phyloP scores from a whole-genome alignment of 164 flowering plant genomes.

The Brasenia schreberi region DNA sequence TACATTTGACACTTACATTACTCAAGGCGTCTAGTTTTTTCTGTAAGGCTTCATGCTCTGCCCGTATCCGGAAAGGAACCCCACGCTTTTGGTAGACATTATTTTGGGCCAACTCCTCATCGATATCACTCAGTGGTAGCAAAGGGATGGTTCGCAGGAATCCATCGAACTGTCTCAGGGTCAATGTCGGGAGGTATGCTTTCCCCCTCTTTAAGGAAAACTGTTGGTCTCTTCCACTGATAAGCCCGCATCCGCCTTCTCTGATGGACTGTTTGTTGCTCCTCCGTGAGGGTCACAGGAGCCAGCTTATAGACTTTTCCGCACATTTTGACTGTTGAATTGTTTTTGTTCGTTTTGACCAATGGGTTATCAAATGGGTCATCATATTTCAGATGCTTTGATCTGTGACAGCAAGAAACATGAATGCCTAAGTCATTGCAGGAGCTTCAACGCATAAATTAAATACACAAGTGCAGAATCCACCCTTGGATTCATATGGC shows the following conservation, averaged over 20 bases:
- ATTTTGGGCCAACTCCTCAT: conserved; percentile 79
- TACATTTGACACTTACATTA: conserved; percentile 33
- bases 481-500: background rate
- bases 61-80: conserved; percentile 86
- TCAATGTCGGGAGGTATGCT: conserved; percentile 85
- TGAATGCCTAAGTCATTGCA: background rate
- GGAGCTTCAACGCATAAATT: background rate
- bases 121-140: conserved; percentile 87
- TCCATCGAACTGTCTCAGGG: conserved; percentile 95
- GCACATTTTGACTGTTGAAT: conserved; percentile 81
- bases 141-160: conserved; percentile 98
- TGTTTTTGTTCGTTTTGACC: conserved; percentile 62
- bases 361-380: conserved; percentile 94
- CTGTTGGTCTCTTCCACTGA: conserved; percentile 95
- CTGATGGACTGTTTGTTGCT: conserved; percentile 68
- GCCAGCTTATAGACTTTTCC: conserved; percentile 87
- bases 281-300: conserved; percentile 79
- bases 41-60: conserved; percentile 94
- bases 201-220: conserved; percentile 91
- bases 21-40: conserved; percentile 75
- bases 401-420: conserved; percentile 25
- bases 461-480: background rate
- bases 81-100: conserved; percentile 90
- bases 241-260: conserved; percentile 93
- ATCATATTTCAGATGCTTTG: conserved; percentile 75